A percentile compares a stretch with the other conserved stretches of the same genome.
These are phyloP conservation scores for Coniferiporia sulphurascens DNA, from an alignment of 1,284 basidiomycete species.

Conservation along the genomic window DNA sequence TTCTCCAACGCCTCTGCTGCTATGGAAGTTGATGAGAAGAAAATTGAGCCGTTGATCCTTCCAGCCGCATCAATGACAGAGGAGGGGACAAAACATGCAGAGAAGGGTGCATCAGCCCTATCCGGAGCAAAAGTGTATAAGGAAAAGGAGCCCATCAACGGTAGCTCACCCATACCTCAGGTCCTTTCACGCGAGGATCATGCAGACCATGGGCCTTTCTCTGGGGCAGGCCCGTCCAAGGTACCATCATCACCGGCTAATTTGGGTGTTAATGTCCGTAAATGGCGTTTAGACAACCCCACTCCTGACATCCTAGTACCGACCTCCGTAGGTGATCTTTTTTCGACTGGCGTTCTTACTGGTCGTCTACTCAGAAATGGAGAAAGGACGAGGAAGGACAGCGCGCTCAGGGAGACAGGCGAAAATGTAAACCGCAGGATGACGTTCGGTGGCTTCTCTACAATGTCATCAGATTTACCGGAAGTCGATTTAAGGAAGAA, in stretches of 20 bases:
- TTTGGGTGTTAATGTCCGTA: not conserved
- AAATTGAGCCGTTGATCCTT: no score
- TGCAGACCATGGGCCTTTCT: not conserved
- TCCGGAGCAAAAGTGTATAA: not conserved
- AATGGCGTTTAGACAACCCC: constrained; percentile 2
- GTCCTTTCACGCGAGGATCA: no score
- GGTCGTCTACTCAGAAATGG: constrained; percentile 2
- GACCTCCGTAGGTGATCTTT: constrained; percentile 5
- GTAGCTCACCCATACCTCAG: not conserved
- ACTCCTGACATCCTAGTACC: not conserved
- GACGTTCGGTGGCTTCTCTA: constrained; percentile 16
- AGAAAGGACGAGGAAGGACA: constrained; percentile 1
- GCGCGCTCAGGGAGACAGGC: not conserved
- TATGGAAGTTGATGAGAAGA: not conserved
- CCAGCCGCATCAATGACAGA: not conserved
- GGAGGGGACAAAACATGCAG: not conserved
- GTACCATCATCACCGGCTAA: not conserved
- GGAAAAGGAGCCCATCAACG: not conserved
- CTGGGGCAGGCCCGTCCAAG: not conserved
- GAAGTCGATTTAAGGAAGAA: constrained; percentile 12
- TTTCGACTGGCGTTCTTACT: not conserved
- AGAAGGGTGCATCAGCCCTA: not conserved
- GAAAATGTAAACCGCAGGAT: constrained; percentile 3
- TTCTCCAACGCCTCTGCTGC: not conserved
- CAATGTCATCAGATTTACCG: not conserved